Evolutionary conservation across 495 filamentous ascomycete genomes (phyloP).

Genomic region (Mytilinidion resinicola): DNA sequence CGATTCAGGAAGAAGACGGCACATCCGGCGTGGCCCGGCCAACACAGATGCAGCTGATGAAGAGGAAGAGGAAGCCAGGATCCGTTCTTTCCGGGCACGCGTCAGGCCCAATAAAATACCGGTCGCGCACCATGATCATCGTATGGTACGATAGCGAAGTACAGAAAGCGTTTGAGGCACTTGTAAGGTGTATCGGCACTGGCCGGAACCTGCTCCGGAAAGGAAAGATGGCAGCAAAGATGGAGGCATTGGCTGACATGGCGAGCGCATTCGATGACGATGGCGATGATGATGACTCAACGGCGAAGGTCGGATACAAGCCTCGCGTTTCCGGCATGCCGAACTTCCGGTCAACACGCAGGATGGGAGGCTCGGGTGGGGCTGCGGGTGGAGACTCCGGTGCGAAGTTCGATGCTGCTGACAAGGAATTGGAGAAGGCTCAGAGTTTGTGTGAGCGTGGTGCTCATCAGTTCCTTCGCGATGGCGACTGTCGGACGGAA

Average conservation of each 20-base stretch:
- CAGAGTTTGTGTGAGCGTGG: conserved; percentile 76
- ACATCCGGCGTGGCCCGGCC: conserved; percentile 3
- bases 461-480: conserved; percentile 79
- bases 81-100: conserved; percentile 50
- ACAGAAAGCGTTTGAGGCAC: conserved; percentile 69
- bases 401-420: conserved; percentile 58
- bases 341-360: conserved; percentile 9
- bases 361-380: neutral
- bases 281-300: conserved; percentile 36
- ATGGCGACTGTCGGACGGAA: conserved; percentile 72
- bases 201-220: conserved; percentile 77
- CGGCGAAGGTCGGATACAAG: conserved; percentile 21
- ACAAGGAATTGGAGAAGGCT: conserved; percentile 69
- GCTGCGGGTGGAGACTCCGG: neutral
- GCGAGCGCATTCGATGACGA: conserved; percentile 32
- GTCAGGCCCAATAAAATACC: conserved; percentile 49
- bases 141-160: conserved; percentile 86
- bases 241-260: conserved; percentile 51
- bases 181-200: conserved; percentile 73
- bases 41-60: conserved; percentile 40
- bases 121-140: conserved; percentile 71
- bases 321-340: conserved; percentile 13
- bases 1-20: conserved; percentile 1
- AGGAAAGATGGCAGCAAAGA: conserved; percentile 63
- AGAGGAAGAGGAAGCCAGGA: conserved; percentile 54